Conservation (phyloP, 2,329 filamentous ascomycete genomes). For the Fonsecaea erecta region DNA sequence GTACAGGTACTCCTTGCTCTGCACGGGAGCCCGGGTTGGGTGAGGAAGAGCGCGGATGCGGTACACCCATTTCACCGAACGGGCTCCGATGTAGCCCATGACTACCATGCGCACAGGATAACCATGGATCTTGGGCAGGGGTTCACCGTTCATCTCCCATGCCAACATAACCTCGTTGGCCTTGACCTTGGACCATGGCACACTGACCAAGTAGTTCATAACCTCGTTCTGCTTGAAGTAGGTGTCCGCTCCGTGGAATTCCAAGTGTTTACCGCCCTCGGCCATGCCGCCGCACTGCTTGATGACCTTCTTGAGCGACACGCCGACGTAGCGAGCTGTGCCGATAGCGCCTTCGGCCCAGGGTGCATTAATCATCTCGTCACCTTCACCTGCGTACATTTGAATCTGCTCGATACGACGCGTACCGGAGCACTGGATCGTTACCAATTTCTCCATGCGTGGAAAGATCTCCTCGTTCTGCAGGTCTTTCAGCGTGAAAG, state of each 20-base stretch:
- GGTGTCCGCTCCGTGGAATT: slow-evolving; percentile 72
- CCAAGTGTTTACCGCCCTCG: slow-evolving; percentile 63
- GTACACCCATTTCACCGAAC: slow-evolving; percentile 64
- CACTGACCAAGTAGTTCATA: slow-evolving; percentile 70
- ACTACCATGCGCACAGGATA: slow-evolving; percentile 67
- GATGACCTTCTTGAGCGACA: slow-evolving; percentile 71
- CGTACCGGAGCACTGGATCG: slow-evolving; percentile 71
- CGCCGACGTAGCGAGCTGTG: slow-evolving; percentile 66
- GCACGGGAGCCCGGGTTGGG: slow-evolving; percentile 64
- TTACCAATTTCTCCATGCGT: slow-evolving; percentile 62
- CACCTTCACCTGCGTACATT: slow-evolving; percentile 69
- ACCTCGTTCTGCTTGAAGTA: slow-evolving; percentile 71
- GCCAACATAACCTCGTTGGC: slow-evolving; percentile 68
- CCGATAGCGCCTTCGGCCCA: slow-evolving; percentile 73
- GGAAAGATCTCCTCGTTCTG: slow-evolving; percentile 65
- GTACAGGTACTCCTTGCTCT: slow-evolving; percentile 70
- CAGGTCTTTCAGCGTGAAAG: slow-evolving; percentile 63
- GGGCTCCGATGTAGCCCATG: slow-evolving; percentile 69
- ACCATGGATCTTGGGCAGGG: slow-evolving; percentile 68
- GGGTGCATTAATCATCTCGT: slow-evolving; percentile 57
- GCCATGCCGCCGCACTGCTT: slow-evolving; percentile 69
- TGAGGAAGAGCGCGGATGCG: slow-evolving; percentile 64
- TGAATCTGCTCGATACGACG: slow-evolving; percentile 71
- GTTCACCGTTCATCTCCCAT: slow-evolving; percentile 73
- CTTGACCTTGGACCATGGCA: slow-evolving; percentile 71